Evolutionary conservation across 176 grass and related monocot species (phyloP), one percentile per base, ranked within the genome.

Genomic region (Calamus simplicifolius): DNA sequence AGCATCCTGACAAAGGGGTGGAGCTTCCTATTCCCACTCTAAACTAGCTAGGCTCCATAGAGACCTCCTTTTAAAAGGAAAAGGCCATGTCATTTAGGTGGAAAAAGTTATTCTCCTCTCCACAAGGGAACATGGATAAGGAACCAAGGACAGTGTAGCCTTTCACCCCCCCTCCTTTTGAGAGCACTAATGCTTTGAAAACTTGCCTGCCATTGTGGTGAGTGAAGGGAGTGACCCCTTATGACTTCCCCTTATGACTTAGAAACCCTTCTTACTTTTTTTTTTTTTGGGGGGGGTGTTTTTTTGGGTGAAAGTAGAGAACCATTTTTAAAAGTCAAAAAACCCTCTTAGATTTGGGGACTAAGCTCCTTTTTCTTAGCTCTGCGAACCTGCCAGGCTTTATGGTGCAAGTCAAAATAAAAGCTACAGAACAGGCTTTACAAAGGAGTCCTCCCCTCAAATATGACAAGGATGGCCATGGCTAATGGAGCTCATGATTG

Each of bases 341-440:
- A 43, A 43, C 35, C 35, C 35, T 43, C 35, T 43, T 43, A 13
- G 35, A 12, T 43, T 7, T 43, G 23, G 23, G 54, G 8, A 23
- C 54, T 21, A 7, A 18, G 7, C 19, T 56, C 23, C 21, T 56
- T 25, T 8, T 63, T 52, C 29, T 57, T 69, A 57, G 50, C 61
- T 26, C 56, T 64, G 71, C 43, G 61, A 74, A 49, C 71, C 63
- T 57, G 59, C 26, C 73, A 68, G 54, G 64, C 64, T 76, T 70
- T 63, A 63, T 61, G 50, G 65, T 10, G 63, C 62, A 70, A 69
- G 74, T 77, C 74, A 77, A 77, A 66, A 70, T 21, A 53, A 60
- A 76, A 49, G 38, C 35, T 38, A 5, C 27, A 38, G 27, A 1
- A 17, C 57, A 60, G 57, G 4, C 57, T 60, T 60, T 60, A 5